Conservation (phyloP, 805 yeast species). For the Candida patagonica region DNA sequence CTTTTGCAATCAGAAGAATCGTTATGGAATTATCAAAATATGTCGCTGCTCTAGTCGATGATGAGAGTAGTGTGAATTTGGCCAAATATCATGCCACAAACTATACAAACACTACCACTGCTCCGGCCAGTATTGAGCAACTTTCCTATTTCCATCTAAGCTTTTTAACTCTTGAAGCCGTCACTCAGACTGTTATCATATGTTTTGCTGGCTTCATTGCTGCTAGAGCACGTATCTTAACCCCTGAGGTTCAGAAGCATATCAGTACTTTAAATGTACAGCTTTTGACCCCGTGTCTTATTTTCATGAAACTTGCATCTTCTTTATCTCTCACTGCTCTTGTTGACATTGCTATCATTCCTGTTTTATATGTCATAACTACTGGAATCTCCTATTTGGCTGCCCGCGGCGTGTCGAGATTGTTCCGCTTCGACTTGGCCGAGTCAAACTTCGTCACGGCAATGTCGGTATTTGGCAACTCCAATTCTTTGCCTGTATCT, state of each 20-base stretch:
- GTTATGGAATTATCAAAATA: constrained; percentile 1
- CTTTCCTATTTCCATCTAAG: constrained; percentile 30
- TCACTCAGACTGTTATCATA: constrained; percentile 78
- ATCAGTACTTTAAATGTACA: constrained; percentile 77
- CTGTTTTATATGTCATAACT: constrained; percentile 73
- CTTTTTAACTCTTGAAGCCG: constrained; percentile 82
- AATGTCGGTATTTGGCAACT: constrained; percentile 94
- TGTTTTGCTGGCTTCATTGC: constrained; percentile 82
- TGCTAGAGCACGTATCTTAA: constrained; percentile 62
- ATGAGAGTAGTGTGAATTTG: neutral
- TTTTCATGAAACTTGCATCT: constrained; percentile 69
- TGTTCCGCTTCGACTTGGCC: constrained; percentile 52
- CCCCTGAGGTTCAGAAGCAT: constrained; percentile 64
- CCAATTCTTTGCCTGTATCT: constrained; percentile 90
- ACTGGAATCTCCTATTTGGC: constrained; percentile 65
- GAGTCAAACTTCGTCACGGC: constrained; percentile 91
- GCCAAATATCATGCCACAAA: neutral
- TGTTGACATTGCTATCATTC: constrained; percentile 73
- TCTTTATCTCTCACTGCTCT: constrained; percentile 65
- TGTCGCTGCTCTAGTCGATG: neutral
- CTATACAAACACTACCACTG: neutral
- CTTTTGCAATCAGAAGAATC: too few species aligned
- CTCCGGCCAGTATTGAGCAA: constrained; percentile 3
- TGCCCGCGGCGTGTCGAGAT: constrained; percentile 44
- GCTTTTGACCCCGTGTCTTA: constrained; percentile 90